phyloP scores from a whole-genome alignment of 768 basidiomycete species.

The Hirschioporus abietinus region DNA sequence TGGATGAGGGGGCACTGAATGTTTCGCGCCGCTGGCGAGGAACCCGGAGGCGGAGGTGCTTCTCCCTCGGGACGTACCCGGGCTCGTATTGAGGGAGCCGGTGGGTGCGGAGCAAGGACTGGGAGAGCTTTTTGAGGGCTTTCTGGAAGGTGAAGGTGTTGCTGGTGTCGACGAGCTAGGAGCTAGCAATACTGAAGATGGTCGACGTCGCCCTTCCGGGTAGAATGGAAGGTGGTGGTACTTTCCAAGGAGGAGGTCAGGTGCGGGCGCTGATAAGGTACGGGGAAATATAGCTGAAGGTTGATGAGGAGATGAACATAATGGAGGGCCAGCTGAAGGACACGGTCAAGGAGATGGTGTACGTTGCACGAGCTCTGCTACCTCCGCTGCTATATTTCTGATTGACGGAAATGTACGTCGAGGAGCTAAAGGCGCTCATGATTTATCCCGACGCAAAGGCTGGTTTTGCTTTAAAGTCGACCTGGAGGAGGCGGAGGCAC shows the following conservation, averaged over 20 bases:
- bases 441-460: conserved; percentile 12
- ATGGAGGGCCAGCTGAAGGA: conserved; percentile 24
- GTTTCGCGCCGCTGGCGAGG: conserved; percentile 21
- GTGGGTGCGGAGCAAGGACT: conserved; percentile 17
- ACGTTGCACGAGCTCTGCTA: conserved; percentile 10
- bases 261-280: conserved; percentile 16
- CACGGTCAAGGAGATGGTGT: conserved; percentile 29
- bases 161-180: conserved; percentile 8
- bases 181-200: conserved; percentile 26
- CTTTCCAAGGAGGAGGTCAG: conserved; percentile 26
- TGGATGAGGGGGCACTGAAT: conserved; percentile 12
- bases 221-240: conserved; percentile 30
- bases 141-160: conserved; percentile 5
- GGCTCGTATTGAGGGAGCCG: conserved; percentile 32
- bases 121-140: background rate
- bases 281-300: conserved; percentile 24
- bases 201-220: conserved; percentile 30
- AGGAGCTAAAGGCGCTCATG: conserved; percentile 12
- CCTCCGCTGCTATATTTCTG: background rate
- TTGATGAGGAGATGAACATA: conserved; percentile 11
- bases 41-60: conserved; percentile 25
- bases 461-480: conserved; percentile 25
- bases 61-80: conserved; percentile 41
- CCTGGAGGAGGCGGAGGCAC: conserved; percentile 33
- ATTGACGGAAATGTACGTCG: conserved; percentile 7